These are phyloP conservation scores for Paraphaeosphaeria sporulosa DNA, from an alignment of 2,329 filamentous ascomycete genomes.

Conservation along the genomic window DNA sequence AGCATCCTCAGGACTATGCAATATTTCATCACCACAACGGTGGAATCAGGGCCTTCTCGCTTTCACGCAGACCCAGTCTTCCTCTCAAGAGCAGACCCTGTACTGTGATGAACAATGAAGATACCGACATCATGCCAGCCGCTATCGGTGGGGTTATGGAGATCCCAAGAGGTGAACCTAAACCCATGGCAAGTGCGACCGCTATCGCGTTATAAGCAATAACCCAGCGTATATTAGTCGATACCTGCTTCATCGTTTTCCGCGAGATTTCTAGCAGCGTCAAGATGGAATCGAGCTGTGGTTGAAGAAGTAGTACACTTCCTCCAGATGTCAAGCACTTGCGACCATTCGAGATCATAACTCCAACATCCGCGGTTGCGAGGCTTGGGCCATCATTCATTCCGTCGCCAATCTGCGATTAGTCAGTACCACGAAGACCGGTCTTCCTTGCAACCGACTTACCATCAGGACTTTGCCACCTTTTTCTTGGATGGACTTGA, in stretches of 20 bases:
- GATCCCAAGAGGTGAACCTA: slow-evolving; percentile 5
- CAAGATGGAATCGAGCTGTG: slow-evolving; percentile 14
- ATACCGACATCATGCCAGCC: not conserved
- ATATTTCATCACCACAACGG: not conserved
- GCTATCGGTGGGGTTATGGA: not conserved
- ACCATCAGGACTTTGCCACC: slow-evolving; percentile 16
- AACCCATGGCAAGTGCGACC: slow-evolving; percentile 10
- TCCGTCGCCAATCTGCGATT: slow-evolving; percentile 8
- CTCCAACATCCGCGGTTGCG: slow-evolving; percentile 15
- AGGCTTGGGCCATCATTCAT: slow-evolving; percentile 16
- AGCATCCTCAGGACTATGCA: not conserved
- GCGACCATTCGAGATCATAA: slow-evolving; percentile 13
- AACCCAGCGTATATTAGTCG: slow-evolving; percentile 9
- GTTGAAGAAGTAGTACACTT: slow-evolving; percentile 8
- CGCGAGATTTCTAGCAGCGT: not conserved
- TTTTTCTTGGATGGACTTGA: slow-evolving; percentile 11
- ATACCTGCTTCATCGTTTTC: too few species aligned
- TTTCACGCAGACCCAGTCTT: not conserved
- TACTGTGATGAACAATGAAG: not conserved
- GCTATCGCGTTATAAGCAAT: slow-evolving; percentile 14
- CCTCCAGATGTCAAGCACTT: slow-evolving; percentile 15
- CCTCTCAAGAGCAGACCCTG: not conserved
- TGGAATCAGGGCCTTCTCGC: not conserved
- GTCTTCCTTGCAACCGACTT: not conserved
- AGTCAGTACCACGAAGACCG: not conserved